These are phyloP conservation scores for Herpetomonas tarakana DNA, from an alignment of 208 protist genomes.

Conservation along the genomic window DNA sequence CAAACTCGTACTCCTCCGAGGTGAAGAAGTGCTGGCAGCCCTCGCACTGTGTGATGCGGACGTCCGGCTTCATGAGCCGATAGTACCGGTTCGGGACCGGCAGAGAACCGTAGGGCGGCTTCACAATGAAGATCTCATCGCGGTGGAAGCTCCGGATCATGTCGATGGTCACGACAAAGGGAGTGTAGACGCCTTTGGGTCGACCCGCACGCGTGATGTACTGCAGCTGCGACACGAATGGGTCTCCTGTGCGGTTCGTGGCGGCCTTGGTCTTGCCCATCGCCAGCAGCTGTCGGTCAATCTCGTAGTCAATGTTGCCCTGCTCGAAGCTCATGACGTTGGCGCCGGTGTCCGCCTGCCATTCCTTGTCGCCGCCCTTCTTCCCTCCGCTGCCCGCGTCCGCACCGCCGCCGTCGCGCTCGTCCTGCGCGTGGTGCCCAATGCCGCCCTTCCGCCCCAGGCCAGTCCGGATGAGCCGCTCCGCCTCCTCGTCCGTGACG, in stretches of 20 bases:
- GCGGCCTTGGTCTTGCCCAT: constrained; percentile 64
- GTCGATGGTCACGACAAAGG: constrained; percentile 75
- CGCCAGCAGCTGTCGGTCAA: constrained; percentile 76
- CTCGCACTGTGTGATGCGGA: constrained; percentile 77
- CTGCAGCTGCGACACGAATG: constrained; percentile 87
- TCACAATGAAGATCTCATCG: constrained; percentile 90
- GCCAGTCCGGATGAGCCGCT: constrained; percentile 73
- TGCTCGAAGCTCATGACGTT: constrained; percentile 89
- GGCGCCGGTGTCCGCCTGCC: constrained; percentile 54
- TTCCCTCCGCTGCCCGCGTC: background rate
- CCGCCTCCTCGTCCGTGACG: constrained; percentile 84
- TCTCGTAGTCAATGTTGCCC: constrained; percentile 88
- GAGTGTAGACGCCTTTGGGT: constrained; percentile 70
- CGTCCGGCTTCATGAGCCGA: constrained; percentile 74
- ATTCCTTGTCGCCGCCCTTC: constrained; percentile 28
- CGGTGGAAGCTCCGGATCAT: constrained; percentile 77
- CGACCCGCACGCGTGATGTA: constrained; percentile 72
- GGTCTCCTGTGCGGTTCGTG: constrained; percentile 73
- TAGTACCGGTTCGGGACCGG: constrained; percentile 88
- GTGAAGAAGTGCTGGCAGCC: constrained; percentile 95
- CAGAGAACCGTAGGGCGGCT: constrained; percentile 53
- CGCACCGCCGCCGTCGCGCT: background rate
- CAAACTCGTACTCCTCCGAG: constrained; percentile 87
- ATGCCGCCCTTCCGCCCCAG: constrained; percentile 26
- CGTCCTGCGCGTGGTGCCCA: background rate